Conservation (phyloP, 2,329 filamentous ascomycete species). For the Myotisia sp. region DNA sequence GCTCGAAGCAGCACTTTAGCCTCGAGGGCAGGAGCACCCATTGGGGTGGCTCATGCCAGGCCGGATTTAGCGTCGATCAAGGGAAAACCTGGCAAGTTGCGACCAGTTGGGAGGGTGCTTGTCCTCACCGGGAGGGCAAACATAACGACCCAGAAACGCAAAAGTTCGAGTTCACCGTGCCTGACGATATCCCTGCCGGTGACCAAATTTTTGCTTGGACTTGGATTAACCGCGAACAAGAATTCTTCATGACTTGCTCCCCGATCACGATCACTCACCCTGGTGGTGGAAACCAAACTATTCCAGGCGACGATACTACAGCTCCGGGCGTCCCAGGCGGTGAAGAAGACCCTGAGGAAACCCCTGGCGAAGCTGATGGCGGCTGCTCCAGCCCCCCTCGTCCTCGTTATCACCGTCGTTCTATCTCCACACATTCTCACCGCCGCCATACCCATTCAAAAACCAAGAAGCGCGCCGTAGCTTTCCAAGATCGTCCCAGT, state of each 20-base stretch:
- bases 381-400: not conserved
- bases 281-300: not conserved
- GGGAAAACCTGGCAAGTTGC: slow-evolving; percentile 33
- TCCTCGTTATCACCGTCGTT: not conserved
- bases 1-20: slow-evolving; percentile 28
- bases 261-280: slow-evolving; percentile 27
- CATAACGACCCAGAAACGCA: slow-evolving; percentile 25
- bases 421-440: not conserved
- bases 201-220: slow-evolving; percentile 33
- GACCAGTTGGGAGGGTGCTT: slow-evolving; percentile 35
- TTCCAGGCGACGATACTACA: not conserved
- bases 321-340: not conserved
- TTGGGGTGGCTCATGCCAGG: slow-evolving; percentile 35
- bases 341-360: no score
- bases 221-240: slow-evolving; percentile 36
- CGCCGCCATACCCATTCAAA: slow-evolving; percentile 10
- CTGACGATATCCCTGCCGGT: slow-evolving; percentile 29
- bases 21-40: slow-evolving; percentile 26
- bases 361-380: not conserved
- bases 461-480: slow-evolving; percentile 13
- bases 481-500: slow-evolving; percentile 14
- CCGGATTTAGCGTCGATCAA: slow-evolving; percentile 31
- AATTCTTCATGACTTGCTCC: slow-evolving; percentile 34
- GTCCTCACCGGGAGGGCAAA: slow-evolving; percentile 29
- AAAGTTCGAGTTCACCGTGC: slow-evolving; percentile 33